Conservation (phyloP, 805 yeast genomes). For the Candida maesae region DNA sequence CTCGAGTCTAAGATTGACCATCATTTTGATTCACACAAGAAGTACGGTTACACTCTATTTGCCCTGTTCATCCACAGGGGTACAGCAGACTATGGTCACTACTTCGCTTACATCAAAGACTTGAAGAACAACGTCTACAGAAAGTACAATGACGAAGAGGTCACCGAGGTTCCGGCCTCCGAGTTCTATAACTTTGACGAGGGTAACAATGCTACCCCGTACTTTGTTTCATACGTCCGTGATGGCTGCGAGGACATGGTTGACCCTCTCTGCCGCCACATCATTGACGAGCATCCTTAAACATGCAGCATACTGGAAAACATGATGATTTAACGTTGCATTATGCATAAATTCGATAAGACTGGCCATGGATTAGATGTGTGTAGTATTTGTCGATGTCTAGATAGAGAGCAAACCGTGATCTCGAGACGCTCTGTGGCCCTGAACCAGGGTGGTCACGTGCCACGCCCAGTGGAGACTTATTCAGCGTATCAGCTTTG, state of each 20-base stretch:
- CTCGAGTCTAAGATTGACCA: slow-evolving; percentile 47
- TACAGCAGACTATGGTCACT: slow-evolving; percentile 94
- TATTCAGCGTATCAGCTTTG: too few species aligned
- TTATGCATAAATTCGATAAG: too few species aligned
- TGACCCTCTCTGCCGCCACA: slow-evolving; percentile 58
- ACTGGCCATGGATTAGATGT: too few species aligned
- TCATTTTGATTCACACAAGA: slow-evolving; percentile 60
- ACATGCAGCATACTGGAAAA: too few species aligned
- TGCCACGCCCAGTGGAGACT: too few species aligned
- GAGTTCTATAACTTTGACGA: slow-evolving; percentile 65
- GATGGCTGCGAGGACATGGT: slow-evolving; percentile 50
- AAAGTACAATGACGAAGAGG: slow-evolving; percentile 93
- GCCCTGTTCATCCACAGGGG: slow-evolving; percentile 95
- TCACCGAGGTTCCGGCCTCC: slow-evolving; percentile 66
- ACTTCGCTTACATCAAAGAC: slow-evolving; percentile 92
- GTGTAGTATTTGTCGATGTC: too few species aligned
- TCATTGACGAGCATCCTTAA: not conserved
- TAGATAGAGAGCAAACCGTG: too few species aligned
- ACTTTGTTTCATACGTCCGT: slow-evolving; percentile 79
- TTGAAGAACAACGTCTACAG: slow-evolving; percentile 63
- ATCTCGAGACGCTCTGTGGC: too few species aligned
- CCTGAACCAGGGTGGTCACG: too few species aligned
- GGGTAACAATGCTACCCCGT: slow-evolving; percentile 89
- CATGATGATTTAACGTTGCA: too few species aligned
- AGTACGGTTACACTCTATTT: slow-evolving; percentile 76